phyloP scores from a whole-genome alignment of 805 yeast species.

The Candida maltosa region DNA sequence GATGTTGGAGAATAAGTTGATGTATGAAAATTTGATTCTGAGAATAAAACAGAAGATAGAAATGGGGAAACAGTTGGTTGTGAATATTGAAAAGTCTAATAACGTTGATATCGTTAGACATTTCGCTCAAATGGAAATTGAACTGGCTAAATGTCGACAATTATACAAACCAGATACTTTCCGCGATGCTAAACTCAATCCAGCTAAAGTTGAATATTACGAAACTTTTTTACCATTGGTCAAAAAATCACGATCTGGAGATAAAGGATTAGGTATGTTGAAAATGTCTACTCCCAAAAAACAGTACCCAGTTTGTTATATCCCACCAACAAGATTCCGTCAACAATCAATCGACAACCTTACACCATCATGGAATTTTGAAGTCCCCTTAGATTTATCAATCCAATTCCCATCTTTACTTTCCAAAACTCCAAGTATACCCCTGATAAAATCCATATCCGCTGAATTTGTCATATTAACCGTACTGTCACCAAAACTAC shows the following conservation, averaged over 20 bases:
- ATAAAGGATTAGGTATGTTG: constrained; percentile 8
- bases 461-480: constrained; percentile 31
- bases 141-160: constrained; percentile 17
- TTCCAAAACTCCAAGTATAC: neutral
- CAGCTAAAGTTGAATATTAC: constrained; percentile 5
- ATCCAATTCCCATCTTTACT: constrained; percentile 6
- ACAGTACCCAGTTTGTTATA: constrained; percentile 15
- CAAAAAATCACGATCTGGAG: constrained; percentile 12
- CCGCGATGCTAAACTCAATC: constrained; percentile 7
- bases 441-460: constrained; percentile 16
- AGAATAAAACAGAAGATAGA: constrained; percentile 26
- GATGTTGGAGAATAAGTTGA: constrained; percentile 15
- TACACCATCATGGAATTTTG: constrained; percentile 20
- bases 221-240: constrained; percentile 10
- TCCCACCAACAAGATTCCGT: constrained; percentile 18
- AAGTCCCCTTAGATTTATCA: constrained; percentile 22
- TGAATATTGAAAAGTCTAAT: constrained; percentile 8
- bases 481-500: constrained; percentile 23
- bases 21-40: constrained; percentile 19
- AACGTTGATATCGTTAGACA: constrained; percentile 9
- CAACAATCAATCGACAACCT: constrained; percentile 5
- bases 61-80: constrained; percentile 17
- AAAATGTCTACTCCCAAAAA: constrained; percentile 14
- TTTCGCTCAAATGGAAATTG: constrained; percentile 11
- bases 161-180: constrained; percentile 11